These are phyloP conservation scores for Quercus berberidifolia DNA, from an alignment of 306 rosid species.

Conservation along the genomic window DNA sequence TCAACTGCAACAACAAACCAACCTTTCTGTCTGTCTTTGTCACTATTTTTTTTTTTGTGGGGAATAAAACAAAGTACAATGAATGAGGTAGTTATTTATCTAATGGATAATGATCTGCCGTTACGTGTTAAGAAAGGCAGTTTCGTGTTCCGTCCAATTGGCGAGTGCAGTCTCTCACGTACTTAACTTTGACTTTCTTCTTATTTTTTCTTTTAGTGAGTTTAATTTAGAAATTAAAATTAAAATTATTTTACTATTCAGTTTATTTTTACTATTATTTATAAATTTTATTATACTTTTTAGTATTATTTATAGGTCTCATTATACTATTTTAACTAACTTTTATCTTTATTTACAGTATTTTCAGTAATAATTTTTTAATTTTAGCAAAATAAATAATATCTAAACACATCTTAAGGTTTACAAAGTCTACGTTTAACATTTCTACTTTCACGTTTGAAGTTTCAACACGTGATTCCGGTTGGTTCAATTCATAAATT, in stretches of 20 bases:
- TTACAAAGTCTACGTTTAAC: not conserved
- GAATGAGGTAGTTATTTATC: slow-evolving; percentile 1
- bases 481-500: no score
- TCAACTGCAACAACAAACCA: slow-evolving; percentile 5
- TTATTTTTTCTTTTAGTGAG: no score
- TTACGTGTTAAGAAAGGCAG: not conserved
- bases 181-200: not conserved
- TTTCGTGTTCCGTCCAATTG: not conserved
- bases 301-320: rapidly evolving
- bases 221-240: no score
- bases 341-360: rapidly evolving
- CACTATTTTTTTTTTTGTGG: not conserved
- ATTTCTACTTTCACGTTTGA: no score
- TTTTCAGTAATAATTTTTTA: no score
- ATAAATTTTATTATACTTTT: rapidly evolving
- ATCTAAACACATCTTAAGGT: not conserved
- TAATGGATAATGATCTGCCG: not conserved
- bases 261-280: rapidly evolving
- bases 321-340: rapidly evolving
- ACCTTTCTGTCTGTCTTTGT: slow-evolving; percentile 26
- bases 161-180: not conserved
- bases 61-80: not conserved
- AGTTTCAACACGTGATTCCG: no score
- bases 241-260: no score
- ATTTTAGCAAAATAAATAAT: rapidly evolving